A percentile compares a stretch with the other conserved stretches of the same genome.
These are phyloP conservation scores for Escallonia herrerae DNA, from an alignment of 129 eudicot genomes.

Conservation along the genomic window DNA sequence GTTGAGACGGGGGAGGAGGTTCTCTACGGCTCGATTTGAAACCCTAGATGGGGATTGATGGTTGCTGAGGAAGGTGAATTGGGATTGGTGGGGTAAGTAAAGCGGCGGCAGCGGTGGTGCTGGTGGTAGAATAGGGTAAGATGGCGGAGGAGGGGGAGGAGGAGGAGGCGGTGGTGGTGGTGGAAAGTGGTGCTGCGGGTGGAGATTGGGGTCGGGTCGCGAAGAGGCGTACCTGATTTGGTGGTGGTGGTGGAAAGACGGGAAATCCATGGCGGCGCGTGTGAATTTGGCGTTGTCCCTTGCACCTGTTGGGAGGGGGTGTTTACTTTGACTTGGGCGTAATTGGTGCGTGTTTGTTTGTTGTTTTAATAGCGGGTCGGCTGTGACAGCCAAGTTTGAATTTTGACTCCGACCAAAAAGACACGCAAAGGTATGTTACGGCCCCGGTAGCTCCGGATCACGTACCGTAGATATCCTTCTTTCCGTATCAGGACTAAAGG, in stretches of 20 bases:
- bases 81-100: slow-evolving; percentile 23
- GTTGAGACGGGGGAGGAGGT: not conserved
- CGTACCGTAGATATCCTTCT: no score
- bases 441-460: no score
- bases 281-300: not conserved
- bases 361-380: no score
- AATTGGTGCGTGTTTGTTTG: no score
- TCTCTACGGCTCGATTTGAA: slow-evolving; percentile 17
- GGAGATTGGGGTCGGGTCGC: slow-evolving; percentile 24
- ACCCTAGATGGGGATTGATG: slow-evolving; percentile 28
- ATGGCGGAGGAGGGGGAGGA: slow-evolving; percentile 16
- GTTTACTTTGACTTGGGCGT: no score
- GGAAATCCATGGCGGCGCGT: slow-evolving; percentile 47
- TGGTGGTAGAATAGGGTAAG: slow-evolving; percentile 29
- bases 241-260: slow-evolving; percentile 39
- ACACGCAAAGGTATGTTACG: no score
- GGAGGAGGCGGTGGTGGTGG: slow-evolving; percentile 32
- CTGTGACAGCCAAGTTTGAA: no score
- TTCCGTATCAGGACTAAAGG: no score
- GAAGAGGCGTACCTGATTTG: slow-evolving; percentile 42
- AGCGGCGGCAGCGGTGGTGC: slow-evolving; percentile 32
- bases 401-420: no score
- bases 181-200: slow-evolving; percentile 21
- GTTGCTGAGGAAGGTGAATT: slow-evolving; percentile 30
- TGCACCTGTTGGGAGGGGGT: no score